These are phyloP conservation scores for Vaccinium corymbosum DNA, from an alignment of 148 eudicot species.

Conservation along the genomic window DNA sequence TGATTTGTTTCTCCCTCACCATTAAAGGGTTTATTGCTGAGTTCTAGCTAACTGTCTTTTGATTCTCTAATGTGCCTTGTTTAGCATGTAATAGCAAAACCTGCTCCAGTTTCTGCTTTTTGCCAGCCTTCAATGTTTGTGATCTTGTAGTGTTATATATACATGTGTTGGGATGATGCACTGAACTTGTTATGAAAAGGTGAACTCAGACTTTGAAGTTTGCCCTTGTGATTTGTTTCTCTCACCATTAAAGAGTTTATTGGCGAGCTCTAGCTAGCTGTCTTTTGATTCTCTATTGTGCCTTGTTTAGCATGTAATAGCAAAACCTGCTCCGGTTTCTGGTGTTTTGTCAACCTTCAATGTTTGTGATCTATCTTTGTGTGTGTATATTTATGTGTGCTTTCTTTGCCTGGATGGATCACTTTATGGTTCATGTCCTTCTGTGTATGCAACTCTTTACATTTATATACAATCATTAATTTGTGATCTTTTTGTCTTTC, in stretches of 20 bases:
- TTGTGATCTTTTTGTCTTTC: neutral
- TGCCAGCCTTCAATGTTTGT: no score
- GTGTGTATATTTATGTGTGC: neutral
- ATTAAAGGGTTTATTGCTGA: no score
- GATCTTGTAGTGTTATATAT: no score
- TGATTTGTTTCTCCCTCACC: no score
- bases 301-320: neutral
- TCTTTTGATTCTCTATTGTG: neutral
- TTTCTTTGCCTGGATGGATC: neutral
- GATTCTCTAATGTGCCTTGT: no score
- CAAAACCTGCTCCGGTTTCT: neutral
- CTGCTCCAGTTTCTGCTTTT: no score
- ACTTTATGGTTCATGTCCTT: neutral
- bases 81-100: no score
- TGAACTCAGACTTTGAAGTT: neutral
- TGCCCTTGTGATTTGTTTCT: neutral
- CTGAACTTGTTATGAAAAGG: neutral
- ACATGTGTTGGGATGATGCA: no score
- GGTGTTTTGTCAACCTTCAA: neutral
- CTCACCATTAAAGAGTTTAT: neutral
- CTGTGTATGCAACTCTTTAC: constrained; percentile 10
- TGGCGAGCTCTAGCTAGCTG: neutral
- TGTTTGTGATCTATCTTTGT: neutral
- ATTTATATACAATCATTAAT: neutral
- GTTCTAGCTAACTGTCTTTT: no score